phyloP scores from a whole-genome alignment of 805 yeast genomes.

The Yarrowia osloensis region DNA sequence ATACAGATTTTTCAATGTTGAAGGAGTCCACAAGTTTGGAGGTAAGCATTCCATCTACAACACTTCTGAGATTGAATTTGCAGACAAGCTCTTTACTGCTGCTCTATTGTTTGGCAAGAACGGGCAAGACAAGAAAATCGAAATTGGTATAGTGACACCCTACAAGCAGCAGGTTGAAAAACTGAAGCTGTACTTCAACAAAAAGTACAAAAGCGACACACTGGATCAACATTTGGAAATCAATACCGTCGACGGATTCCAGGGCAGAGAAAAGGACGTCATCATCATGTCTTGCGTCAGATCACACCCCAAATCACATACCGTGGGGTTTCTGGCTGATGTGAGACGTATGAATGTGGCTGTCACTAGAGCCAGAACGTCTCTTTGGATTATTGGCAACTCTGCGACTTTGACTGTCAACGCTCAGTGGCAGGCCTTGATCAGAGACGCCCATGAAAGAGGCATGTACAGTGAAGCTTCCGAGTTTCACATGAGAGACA shows the following conservation, averaged over 20 bases:
- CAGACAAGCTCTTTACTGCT: neutral
- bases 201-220: too few species aligned
- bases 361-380: neutral
- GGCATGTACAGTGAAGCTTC: neutral
- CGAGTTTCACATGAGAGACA: neutral
- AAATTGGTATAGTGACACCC: neutral
- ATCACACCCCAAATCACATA: neutral
- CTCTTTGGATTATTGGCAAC: constrained; percentile 3
- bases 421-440: neutral
- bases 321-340: neutral
- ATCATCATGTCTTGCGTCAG: constrained; percentile 3
- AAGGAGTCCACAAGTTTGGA: neutral
- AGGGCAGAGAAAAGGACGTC: neutral
- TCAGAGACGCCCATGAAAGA: neutral
- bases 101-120: neutral
- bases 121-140: neutral
- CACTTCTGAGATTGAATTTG: neutral
- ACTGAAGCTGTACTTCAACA: neutral
- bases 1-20: neutral
- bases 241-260: neutral
- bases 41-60: neutral
- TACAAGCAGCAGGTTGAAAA: neutral
- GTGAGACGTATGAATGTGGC: constrained; percentile 2
- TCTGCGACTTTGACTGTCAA: neutral
- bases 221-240: neutral